Conservation (phyloP, 805 yeast genomes). For the Cyberlindnera samutprakarnensis region DNA sequence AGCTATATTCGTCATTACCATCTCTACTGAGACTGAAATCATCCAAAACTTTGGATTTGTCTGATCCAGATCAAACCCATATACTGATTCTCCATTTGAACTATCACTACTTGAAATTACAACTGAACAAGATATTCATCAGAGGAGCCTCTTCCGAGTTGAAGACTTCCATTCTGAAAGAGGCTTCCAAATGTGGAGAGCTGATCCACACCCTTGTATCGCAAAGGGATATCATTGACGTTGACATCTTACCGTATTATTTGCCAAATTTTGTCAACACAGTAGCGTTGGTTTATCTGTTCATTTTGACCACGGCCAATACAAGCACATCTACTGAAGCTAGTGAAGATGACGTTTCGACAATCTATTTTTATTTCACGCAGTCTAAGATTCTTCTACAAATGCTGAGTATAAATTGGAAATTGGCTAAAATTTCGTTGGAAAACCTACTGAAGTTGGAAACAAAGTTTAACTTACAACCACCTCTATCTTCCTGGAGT, state of each 20-base stretch:
- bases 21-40: conserved; percentile 3
- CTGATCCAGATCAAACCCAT: conserved; percentile 3
- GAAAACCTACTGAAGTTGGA: conserved; percentile 1
- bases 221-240: background rate
- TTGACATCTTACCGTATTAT: conserved; percentile 12
- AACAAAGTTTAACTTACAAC: background rate
- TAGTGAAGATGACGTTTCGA: no score
- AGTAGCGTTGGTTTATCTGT: conserved; percentile 8
- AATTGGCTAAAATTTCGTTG: background rate
- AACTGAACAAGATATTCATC: conserved; percentile 18
- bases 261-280: conserved; percentile 6
- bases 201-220: conserved; percentile 1
- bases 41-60: conserved; percentile 1
- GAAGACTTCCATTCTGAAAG: conserved; percentile 5
- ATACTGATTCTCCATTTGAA: conserved; percentile 20
- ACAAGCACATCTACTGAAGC: no score
- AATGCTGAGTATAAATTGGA: conserved; percentile 2
- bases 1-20: conserved; percentile 20
- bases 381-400: background rate
- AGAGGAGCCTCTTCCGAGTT: conserved; percentile 4
- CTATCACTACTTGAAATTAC: conserved; percentile 17
- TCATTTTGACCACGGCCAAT: background rate
- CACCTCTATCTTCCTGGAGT: background rate
- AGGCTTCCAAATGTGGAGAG: conserved; percentile 14
- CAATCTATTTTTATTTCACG: no score